Evolutionary conservation across 164 flowering plant genomes (phyloP).

Genomic region (Cinnamomum chago): DNA sequence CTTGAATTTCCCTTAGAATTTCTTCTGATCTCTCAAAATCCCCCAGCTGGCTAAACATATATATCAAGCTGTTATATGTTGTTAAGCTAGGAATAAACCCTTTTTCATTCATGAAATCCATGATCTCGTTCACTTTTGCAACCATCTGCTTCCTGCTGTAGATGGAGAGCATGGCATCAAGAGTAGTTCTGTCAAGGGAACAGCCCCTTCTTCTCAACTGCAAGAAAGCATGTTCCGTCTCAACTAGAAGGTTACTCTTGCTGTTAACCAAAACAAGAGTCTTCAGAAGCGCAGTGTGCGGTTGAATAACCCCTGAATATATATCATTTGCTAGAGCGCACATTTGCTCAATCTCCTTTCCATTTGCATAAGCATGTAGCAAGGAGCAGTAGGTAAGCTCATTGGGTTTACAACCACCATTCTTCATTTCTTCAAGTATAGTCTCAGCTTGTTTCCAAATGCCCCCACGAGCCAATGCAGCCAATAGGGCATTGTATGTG

Average conservation of each 20-base stretch:
- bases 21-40: conserved; percentile 63
- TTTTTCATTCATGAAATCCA: conserved; percentile 59
- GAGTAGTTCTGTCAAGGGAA: conserved; percentile 60
- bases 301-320: conserved; percentile 55
- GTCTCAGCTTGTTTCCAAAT: conserved; percentile 88
- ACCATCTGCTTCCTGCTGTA: conserved; percentile 86
- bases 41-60: conserved; percentile 70
- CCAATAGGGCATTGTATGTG: conserved; percentile 86
- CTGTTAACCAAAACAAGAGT: conserved; percentile 82
- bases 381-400: conserved; percentile 69
- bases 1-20: conserved; percentile 53
- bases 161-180: conserved; percentile 82
- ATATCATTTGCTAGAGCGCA: conserved; percentile 65
- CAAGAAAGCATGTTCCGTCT: conserved; percentile 72
- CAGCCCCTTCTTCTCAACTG: conserved; percentile 58
- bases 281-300: conserved; percentile 60
- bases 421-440: conserved; percentile 74
- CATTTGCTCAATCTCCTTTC: conserved; percentile 66
- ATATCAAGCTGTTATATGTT: conserved; percentile 88
- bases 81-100: conserved; percentile 80
- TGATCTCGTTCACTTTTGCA: conserved; percentile 56
- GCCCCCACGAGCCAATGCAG: conserved; percentile 86
- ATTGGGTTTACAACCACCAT: conserved; percentile 67
- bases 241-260: conserved; percentile 65
- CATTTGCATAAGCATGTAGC: conserved; percentile 92